Percentiles rank a stretch among this genome's conserved stretches.
phyloP scores from a whole-genome alignment of 1,139 yeast genomes.

The Taphrina sp. region DNA sequence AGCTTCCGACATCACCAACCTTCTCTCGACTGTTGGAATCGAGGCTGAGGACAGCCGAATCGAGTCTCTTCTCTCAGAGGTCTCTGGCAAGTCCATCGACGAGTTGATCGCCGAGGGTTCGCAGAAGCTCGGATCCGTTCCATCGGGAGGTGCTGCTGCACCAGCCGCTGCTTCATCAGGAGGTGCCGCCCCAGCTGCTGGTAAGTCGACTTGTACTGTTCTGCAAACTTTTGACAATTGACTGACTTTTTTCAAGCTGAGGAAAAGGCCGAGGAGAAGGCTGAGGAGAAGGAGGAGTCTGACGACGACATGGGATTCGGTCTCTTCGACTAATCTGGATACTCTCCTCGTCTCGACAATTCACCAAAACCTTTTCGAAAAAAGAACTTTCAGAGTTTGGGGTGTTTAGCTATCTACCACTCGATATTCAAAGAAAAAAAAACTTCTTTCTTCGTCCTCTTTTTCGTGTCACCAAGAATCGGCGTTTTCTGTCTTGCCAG shows the following conservation, averaged over 20 bases:
- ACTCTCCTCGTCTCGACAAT: background rate
- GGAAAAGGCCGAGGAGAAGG: conserved; percentile 63
- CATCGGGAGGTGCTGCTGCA: conserved; percentile 91
- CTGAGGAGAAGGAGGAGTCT: conserved; percentile 57
- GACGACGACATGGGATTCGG: conserved; percentile 57
- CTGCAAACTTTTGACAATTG: background rate
- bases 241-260: conserved; percentile 35
- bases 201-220: conserved; percentile 44
- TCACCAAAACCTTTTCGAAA: too few relatives aligned
- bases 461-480: too few relatives aligned
- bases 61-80: conserved; percentile 78
- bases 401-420: too few relatives aligned
- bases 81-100: conserved; percentile 88
- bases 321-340: conserved; percentile 42
- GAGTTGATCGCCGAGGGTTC: conserved; percentile 95
- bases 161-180: conserved; percentile 66
- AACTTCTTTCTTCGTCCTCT: too few relatives aligned
- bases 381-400: too few relatives aligned
- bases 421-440: too few relatives aligned
- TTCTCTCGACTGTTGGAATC: conserved; percentile 89
- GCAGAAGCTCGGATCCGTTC: conserved; percentile 92
- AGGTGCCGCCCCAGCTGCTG: conserved; percentile 71
- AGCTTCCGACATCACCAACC: conserved; percentile 66
- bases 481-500: too few relatives aligned
- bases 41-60: conserved; percentile 92